Conservation (phyloP, 345 rosid genomes). For the Arabis hirsuta region DNA sequence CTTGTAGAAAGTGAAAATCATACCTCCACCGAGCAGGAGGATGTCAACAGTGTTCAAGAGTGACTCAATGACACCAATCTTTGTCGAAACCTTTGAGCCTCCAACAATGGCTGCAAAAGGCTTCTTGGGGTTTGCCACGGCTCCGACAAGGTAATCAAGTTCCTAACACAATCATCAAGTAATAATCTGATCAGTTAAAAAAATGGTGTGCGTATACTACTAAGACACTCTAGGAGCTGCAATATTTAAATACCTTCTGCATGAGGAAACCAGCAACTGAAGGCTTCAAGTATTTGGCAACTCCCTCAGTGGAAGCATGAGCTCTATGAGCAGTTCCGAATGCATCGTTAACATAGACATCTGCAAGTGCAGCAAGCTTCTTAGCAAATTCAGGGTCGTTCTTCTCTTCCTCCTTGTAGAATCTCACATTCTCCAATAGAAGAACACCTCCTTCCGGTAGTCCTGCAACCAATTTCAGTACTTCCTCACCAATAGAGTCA, state of each 20-base stretch:
- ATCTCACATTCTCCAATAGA: conserved; percentile 90
- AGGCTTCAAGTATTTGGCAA: conserved; percentile 85
- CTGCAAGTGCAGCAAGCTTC: conserved; percentile 91
- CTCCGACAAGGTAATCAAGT: conserved; percentile 94
- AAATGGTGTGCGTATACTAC: neutral
- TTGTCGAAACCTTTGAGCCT: conserved; percentile 94
- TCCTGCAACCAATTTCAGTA: conserved; percentile 76
- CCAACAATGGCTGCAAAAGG: conserved; percentile 98
- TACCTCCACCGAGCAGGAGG: conserved; percentile 88
- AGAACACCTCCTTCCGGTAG: conserved; percentile 92
- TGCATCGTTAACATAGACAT: conserved; percentile 93
- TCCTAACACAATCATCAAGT: conserved; percentile 52
- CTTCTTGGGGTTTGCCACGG: conserved; percentile 84
- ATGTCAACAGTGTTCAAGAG: conserved; percentile 73
- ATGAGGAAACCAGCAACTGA: conserved; percentile 94
- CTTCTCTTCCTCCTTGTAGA: conserved; percentile 94
- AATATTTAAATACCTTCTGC: conserved; percentile 65
- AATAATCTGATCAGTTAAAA: neutral
- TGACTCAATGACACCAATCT: conserved; percentile 93
- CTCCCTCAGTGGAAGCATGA: conserved; percentile 98
- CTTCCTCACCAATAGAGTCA: conserved; percentile 92
- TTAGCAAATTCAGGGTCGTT: conserved; percentile 90
- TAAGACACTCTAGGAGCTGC: neutral
- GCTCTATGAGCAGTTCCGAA: conserved; percentile 98
- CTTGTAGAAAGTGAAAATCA: conserved; percentile 90